Evolutionary conservation across 345 rosid species (phyloP).

Genomic region (Ailanthus altissimus): DNA sequence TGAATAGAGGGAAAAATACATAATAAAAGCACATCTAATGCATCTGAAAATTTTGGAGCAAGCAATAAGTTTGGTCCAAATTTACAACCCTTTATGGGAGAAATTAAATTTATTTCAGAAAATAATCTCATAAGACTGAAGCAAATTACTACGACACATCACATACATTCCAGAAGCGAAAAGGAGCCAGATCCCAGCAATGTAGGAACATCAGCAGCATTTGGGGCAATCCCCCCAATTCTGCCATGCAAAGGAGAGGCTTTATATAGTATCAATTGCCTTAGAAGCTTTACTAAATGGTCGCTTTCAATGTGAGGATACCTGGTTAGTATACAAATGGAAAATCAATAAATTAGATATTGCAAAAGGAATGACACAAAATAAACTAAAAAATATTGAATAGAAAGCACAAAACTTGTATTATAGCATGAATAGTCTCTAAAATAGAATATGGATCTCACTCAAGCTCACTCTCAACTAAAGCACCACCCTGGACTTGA

Average conservation of each 20-base stretch:
- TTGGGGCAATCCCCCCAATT: constrained; percentile 51
- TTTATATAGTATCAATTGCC: constrained; percentile 60
- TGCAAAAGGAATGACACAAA: neutral
- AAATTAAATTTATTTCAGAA: neutral
- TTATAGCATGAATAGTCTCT: neutral
- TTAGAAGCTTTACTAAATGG: constrained; percentile 94
- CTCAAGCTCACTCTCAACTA: constrained; percentile 5
- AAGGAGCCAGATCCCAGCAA: constrained; percentile 83
- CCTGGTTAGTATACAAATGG: constrained; percentile 48
- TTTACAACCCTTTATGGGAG: neutral
- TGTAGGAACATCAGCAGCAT: constrained; percentile 92
- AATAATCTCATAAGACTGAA: constrained; percentile 14
- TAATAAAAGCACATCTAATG: neutral
- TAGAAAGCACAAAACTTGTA: constrained; percentile 13
- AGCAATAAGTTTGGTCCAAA: neutral
- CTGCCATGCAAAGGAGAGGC: constrained; percentile 45
- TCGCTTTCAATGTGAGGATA: constrained; percentile 78
- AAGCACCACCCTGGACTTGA: neutral
- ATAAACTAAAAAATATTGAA: constrained; percentile 5
- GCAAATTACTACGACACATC: constrained; percentile 22
- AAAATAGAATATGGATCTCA: constrained; percentile 4
- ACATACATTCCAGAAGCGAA: constrained; percentile 84
- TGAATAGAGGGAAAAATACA: neutral
- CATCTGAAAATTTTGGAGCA: neutral
- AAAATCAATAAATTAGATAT: constrained; percentile 16